Evolutionary conservation across 2,329 filamentous ascomycete genomes (phyloP).

Genomic region (Pyrenochaeta sp.): DNA sequence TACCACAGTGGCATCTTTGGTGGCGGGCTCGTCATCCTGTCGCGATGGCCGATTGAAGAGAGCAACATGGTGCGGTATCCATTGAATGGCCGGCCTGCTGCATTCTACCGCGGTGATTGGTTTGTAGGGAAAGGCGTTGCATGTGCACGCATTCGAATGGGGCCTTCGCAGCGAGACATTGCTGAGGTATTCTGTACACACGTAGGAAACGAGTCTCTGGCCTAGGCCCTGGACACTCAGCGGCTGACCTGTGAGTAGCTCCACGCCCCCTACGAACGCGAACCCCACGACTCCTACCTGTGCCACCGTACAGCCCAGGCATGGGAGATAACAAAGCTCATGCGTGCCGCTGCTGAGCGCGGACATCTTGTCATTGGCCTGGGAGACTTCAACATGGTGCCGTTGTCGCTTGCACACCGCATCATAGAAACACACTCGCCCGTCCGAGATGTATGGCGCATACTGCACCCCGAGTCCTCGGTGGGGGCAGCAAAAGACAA

Average conservation of each 20-base stretch:
- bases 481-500: conserved; percentile 75
- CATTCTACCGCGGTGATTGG: conserved; percentile 95
- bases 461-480: conserved; percentile 83
- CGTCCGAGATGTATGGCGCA: conserved; percentile 84
- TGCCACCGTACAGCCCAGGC: conserved; percentile 92
- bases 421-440: conserved; percentile 81
- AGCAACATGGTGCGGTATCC: conserved; percentile 86
- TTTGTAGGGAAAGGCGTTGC: conserved; percentile 95
- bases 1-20: conserved; percentile 91
- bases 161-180: conserved; percentile 69
- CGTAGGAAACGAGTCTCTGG: conserved; percentile 52
- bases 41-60: conserved; percentile 90
- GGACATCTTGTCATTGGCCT: conserved; percentile 86
- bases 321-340: conserved; percentile 92
- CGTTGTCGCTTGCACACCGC: conserved; percentile 81
- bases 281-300: conserved; percentile 83
- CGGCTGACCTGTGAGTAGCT: conserved; percentile 60
- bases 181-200: conserved; percentile 94
- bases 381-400: conserved; percentile 98
- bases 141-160: conserved; percentile 78
- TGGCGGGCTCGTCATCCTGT: conserved; percentile 86
- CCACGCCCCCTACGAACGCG: conserved; percentile 86
- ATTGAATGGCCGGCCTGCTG: conserved; percentile 91
- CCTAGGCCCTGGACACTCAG: conserved; percentile 17
- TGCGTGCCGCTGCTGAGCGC: conserved; percentile 79